Evolutionary conservation across 148 eudicot species (phyloP).

Genomic region (Persicaria tinctoria): DNA sequence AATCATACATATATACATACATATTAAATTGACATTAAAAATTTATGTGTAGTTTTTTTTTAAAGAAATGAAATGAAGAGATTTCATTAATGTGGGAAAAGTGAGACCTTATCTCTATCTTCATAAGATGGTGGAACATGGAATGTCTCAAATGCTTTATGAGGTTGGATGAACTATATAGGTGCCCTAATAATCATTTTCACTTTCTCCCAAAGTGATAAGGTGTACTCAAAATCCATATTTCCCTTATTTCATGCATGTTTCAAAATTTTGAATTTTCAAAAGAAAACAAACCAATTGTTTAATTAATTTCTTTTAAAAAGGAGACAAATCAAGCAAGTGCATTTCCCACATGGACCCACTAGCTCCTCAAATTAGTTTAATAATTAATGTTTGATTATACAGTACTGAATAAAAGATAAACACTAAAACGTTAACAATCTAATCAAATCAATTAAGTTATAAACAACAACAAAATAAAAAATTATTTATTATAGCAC

Average conservation of each 20-base stretch:
- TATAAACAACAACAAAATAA: background rate
- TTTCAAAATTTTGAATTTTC: background rate
- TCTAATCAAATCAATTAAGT: background rate
- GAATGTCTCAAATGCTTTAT: constrained; percentile 1
- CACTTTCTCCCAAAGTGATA: constrained; percentile 7
- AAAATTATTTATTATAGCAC: too few species aligned
- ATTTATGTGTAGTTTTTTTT: background rate
- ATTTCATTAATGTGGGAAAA: background rate
- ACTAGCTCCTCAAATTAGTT: constrained; percentile 1
- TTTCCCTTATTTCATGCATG: constrained; percentile 8
- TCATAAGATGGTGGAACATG: constrained; percentile 9
- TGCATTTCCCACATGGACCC: constrained; percentile 11
- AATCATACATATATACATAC: too few species aligned
- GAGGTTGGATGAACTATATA: background rate
- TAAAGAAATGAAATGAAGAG: background rate
- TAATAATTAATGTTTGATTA: background rate
- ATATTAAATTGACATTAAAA: too few species aligned
- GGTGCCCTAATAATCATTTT: constrained; percentile 13
- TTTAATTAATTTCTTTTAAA: background rate
- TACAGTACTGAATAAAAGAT: background rate
- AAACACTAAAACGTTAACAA: background rate
- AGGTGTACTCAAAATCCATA: constrained; percentile 7
- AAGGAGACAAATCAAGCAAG: background rate
- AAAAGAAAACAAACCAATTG: constrained; percentile 2
- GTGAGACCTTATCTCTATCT: constrained; percentile 8